Base-by-base conservation (phyloP, 1,139 yeast species). In the Wickerhamomyces sp. region DNA sequence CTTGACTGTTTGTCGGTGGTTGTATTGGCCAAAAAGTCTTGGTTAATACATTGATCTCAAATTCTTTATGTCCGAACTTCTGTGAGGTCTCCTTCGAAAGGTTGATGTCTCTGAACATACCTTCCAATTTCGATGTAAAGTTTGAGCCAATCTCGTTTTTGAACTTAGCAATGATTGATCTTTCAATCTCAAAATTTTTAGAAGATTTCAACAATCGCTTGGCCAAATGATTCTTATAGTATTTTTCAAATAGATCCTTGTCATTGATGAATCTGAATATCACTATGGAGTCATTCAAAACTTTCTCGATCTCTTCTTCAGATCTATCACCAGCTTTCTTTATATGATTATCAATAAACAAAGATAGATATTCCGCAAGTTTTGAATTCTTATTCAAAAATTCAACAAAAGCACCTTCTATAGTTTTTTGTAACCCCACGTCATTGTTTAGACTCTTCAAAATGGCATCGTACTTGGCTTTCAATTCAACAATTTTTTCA, bases 161-260 rank as follows among this genome's bases (percentile, higher is more conserved):
- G 33, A 89, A 65, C 52, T 75, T 79, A 1, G 83, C 70, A 23
- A 91, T 75, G 57, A 88, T 68, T 37, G 71, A 62, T 48, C 78
- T 78, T 55, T 89, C 97, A 9, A 81, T 61, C 40, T 85, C 93
- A 23, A 28, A 28, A 13, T 28, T 28, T 13, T 40, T 39, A 6
- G 46, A 39, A 39, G 70, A 76, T 38, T 85, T 78, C 36, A 91
- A 67, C 23, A 79, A 55, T 40, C 98, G 66, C 54, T 86, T 87
- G 1, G 97, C 96, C 44, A 91, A 70, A 61, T 87, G 96, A 37
- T 82, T 84, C 47, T 89, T 89, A 59, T 87, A 91, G 45, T 83
- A 80, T 23, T 75, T 78, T 56, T 87, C 95, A 59, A 91, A 91
- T 25, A 86, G 66, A 58, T 91, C 97, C 54, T 87, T 89, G 49